A percentile compares a stretch with the other conserved stretches of the same genome.
phyloP scores from a whole-genome alignment of 108 stramenopile genomes.

The Nitzschia palea region DNA sequence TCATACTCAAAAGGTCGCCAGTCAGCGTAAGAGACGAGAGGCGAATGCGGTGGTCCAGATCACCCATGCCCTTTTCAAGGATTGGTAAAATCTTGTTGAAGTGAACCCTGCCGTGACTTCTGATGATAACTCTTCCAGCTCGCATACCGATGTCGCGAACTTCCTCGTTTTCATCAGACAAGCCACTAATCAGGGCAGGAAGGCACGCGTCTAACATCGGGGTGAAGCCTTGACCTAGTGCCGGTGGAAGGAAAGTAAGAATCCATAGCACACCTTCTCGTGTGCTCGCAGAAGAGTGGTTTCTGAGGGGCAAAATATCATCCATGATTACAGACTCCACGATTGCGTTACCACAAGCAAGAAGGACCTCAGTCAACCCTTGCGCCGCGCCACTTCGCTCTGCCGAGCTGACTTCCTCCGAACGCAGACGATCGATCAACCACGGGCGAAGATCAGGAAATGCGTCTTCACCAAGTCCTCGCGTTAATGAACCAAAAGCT shows the following conservation, averaged over 20 bases:
- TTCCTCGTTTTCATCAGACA: conserved; percentile 93
- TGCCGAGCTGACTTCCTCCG: conserved; percentile 78
- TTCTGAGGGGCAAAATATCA: conserved; percentile 88
- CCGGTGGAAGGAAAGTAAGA: conserved; percentile 96
- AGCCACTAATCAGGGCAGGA: conserved; percentile 91
- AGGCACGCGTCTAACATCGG: conserved; percentile 84
- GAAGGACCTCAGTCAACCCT: conserved; percentile 90
- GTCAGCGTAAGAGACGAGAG: conserved; percentile 92
- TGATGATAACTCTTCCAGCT: conserved; percentile 94
- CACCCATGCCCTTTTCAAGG: conserved; percentile 88
- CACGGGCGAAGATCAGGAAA: conserved; percentile 93
- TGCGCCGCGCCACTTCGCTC: conserved; percentile 98
- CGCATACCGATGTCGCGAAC: conserved; percentile 95
- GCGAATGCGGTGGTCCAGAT: conserved; percentile 94
- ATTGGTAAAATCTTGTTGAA: conserved; percentile 92
- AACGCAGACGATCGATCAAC: conserved; percentile 86
- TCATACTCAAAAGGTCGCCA: conserved; percentile 92
- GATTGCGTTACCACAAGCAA: conserved; percentile 70
- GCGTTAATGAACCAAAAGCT: conserved; percentile 89
- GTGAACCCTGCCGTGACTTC: conserved; percentile 88
- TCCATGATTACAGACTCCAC: conserved; percentile 77
- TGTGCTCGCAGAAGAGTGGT: conserved; percentile 85
- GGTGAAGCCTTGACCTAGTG: conserved; percentile 86
- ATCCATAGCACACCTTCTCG: conserved; percentile 99
- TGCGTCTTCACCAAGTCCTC: conserved; percentile 91